These are phyloP conservation scores for Juncus inflexus DNA, from an alignment of 176 grass and related monocot species.

Conservation along the genomic window DNA sequence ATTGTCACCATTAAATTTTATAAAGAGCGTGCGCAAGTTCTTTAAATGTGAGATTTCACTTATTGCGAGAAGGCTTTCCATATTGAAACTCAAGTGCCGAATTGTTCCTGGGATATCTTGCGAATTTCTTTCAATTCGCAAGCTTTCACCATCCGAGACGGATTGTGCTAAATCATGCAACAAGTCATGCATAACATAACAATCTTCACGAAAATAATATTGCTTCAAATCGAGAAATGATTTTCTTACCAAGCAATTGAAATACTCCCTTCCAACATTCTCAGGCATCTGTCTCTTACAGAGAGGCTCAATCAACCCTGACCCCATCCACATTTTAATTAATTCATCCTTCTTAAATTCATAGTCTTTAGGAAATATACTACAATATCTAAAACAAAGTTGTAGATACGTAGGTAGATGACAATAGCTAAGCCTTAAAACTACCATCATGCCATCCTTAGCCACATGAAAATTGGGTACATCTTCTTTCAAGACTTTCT, in stretches of 20 bases:
- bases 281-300: neutral
- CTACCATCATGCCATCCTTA: constrained; percentile 23
- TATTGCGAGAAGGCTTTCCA: constrained; percentile 19
- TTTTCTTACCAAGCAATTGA: constrained; percentile 35
- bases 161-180: constrained; percentile 39
- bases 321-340: constrained; percentile 43
- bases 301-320: constrained; percentile 15
- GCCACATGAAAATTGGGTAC: constrained; percentile 20
- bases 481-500: constrained; percentile 22
- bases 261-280: constrained; percentile 23
- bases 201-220: neutral
- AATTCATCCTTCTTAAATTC: constrained; percentile 17
- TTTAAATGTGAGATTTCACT: constrained; percentile 29
- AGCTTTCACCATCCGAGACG: constrained; percentile 41
- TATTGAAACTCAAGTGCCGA: constrained; percentile 18
- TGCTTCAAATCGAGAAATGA: constrained; percentile 46
- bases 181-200: constrained; percentile 49
- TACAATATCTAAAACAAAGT: constrained; percentile 53
- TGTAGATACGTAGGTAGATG: constrained; percentile 39
- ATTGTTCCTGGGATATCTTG: neutral
- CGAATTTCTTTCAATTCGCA: constrained; percentile 1
- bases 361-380: constrained; percentile 33
- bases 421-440: constrained; percentile 40
- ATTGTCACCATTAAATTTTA: neutral
- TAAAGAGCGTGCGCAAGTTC: constrained; percentile 27